A percentile compares a stretch with the other conserved stretches of the same genome.
These are phyloP conservation scores for Termitomyces sp. DNA, from an alignment of 768 basidiomycete genomes.

Conservation along the genomic window DNA sequence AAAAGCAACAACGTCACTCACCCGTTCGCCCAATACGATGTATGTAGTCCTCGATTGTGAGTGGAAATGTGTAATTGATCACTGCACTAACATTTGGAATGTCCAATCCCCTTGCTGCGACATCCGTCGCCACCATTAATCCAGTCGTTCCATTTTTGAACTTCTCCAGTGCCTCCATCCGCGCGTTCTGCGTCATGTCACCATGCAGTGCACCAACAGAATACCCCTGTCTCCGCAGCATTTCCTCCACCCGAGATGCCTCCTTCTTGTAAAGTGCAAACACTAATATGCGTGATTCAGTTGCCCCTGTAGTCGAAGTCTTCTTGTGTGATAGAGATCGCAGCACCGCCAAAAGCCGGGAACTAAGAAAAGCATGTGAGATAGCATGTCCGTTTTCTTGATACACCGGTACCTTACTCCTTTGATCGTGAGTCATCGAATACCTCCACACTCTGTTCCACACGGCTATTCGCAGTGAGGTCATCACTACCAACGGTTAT, in stretches of 20 bases:
- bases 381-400: neutral
- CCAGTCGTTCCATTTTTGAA: conserved; percentile 81
- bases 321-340: conserved; percentile 57
- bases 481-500: conserved; percentile 97
- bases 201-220: conserved; percentile 83
- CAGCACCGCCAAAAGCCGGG: conserved; percentile 55
- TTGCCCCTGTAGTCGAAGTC: conserved; percentile 40
- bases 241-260: conserved; percentile 83
- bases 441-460: conserved; percentile 92
- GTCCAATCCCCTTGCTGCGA: conserved; percentile 94
- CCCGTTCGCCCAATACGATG: conserved; percentile 90
- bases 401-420: conserved; percentile 52
- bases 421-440: conserved; percentile 82
- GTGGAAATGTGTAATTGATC: conserved; percentile 95
- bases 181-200: conserved; percentile 80
- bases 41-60: conserved; percentile 92
- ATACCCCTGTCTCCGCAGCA: conserved; percentile 69
- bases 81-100: conserved; percentile 94
- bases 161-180: conserved; percentile 79
- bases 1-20: conserved; percentile 25
- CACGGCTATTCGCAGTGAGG: conserved; percentile 87
- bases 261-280: conserved; percentile 99
- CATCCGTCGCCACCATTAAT: conserved; percentile 93
- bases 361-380: conserved; percentile 29
- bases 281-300: conserved; percentile 73